Conservation (phyloP, 1,284 basidiomycete species). For the Gymnopus androsaceus region DNA sequence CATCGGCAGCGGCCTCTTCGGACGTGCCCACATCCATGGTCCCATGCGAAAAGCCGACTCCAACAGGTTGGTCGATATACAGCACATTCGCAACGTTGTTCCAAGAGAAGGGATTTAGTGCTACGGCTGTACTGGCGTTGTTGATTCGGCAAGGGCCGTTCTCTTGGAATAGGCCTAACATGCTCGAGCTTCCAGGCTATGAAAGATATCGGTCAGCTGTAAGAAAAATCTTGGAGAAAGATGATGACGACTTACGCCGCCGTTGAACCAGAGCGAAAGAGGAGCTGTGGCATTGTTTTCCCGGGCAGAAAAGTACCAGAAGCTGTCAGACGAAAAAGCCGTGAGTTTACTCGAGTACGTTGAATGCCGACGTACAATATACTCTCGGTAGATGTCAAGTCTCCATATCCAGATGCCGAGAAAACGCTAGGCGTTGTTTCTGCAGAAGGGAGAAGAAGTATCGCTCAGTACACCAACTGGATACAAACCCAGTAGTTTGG, state of each 20-base stretch:
- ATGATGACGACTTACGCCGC: constrained; percentile 45
- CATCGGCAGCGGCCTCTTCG: constrained; percentile 53
- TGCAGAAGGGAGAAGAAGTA: not conserved
- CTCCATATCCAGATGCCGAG: constrained; percentile 48
- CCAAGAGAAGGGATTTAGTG: constrained; percentile 64
- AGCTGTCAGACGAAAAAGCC: constrained; percentile 37
- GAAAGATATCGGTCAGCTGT: constrained; percentile 1
- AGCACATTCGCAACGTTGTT: constrained; percentile 63
- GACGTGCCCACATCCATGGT: constrained; percentile 50
- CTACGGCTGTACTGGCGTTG: constrained; percentile 53
- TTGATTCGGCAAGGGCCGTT: constrained; percentile 64
- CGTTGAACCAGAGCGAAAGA: constrained; percentile 66
- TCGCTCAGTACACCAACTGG: not conserved
- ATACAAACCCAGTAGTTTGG: not conserved
- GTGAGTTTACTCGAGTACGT: not conserved
- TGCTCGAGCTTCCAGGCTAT: constrained; percentile 63
- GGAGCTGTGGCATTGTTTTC: constrained; percentile 58
- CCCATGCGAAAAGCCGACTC: constrained; percentile 55
- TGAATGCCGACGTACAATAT: constrained; percentile 36
- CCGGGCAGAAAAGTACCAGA: constrained; percentile 70
- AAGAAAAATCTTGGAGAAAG: not conserved
- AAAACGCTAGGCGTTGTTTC: constrained; percentile 45
- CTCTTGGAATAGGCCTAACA: constrained; percentile 71
- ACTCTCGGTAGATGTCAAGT: constrained; percentile 40
- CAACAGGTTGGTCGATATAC: constrained; percentile 62